Conservation (phyloP, 345 rosid genomes). For the Eucalyptus caleyi region DNA sequence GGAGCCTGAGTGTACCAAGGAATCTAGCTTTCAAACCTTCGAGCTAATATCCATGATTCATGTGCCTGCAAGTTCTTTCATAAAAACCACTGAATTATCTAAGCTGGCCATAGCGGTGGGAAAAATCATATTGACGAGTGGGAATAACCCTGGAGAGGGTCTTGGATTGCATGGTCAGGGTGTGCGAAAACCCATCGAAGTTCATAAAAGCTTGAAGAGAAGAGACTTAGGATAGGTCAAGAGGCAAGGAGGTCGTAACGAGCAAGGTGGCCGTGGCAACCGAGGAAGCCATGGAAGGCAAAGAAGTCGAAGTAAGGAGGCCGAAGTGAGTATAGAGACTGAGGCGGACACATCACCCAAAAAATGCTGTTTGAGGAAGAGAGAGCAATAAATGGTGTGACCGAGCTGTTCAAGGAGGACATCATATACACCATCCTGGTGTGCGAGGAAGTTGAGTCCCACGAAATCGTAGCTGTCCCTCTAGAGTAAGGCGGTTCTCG, state of each 20-base stretch:
- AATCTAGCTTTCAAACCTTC: fast-evolving
- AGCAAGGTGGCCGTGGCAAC: fast-evolving
- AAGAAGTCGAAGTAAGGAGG: too few species aligned
- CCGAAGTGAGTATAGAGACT: fast-evolving
- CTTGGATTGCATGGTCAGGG: fast-evolving
- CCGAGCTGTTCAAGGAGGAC: fast-evolving
- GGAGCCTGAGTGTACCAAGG: fast-evolving
- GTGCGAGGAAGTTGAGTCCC: fast-evolving
- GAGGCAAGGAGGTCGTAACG: fast-evolving
- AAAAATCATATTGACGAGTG: fast-evolving
- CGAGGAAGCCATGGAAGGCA: too few species aligned
- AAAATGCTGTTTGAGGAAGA: fast-evolving
- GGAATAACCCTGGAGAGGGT: too few species aligned
- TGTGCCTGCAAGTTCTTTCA: fast-evolving
- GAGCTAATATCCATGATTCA: fast-evolving
- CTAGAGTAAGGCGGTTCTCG: fast-evolving
- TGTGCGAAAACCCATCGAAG: too few species aligned
- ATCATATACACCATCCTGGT: fast-evolving
- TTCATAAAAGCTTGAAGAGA: too few species aligned
- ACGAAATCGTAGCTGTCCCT: fast-evolving
- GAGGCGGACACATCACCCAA: fast-evolving
- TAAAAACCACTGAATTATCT: fast-evolving
- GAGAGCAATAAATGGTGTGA: too few species aligned
- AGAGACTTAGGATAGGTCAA: too few species aligned
- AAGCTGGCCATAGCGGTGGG: fast-evolving